phyloP scores from a whole-genome alignment of 805 yeast species.

The Ogataea allantospora region DNA sequence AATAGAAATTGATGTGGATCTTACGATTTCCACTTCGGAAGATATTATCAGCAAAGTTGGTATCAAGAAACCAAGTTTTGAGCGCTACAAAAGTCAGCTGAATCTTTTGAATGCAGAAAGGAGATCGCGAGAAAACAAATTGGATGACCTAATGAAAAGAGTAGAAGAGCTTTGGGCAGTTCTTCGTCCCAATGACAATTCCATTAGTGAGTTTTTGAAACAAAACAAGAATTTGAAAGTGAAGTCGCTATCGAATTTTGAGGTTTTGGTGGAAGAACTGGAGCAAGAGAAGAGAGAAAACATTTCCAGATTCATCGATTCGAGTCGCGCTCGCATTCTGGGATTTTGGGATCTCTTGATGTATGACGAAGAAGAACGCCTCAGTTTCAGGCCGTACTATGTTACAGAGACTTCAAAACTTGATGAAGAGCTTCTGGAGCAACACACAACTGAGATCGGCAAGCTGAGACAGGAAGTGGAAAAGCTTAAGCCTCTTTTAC shows the following conservation, averaged over 20 bases:
- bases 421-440: conserved; percentile 59
- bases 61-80: conserved; percentile 16
- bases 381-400: conserved; percentile 43
- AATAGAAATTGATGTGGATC: conserved; percentile 8
- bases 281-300: conserved; percentile 57
- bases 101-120: conserved; percentile 32
- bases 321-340: conserved; percentile 57
- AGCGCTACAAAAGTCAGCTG: conserved; percentile 16
- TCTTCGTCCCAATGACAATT: conserved; percentile 35
- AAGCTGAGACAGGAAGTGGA: conserved; percentile 49
- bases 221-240: conserved; percentile 48
- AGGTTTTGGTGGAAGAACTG: conserved; percentile 56
- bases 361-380: conserved; percentile 52
- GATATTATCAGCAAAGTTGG: conserved; percentile 26
- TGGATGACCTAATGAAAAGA: conserved; percentile 32
- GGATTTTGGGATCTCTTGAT: conserved; percentile 62
- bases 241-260: conserved; percentile 47
- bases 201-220: conserved; percentile 36
- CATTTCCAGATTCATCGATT: conserved; percentile 66
- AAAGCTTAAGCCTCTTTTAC: conserved; percentile 53
- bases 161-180: conserved; percentile 46
- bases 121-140: conserved; percentile 37
- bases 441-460: conserved; percentile 63
- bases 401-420: conserved; percentile 37
- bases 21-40: conserved; percentile 15